These are phyloP conservation scores for Phialophora expanda DNA, from an alignment of 2,329 filamentous ascomycete species.

Conservation along the genomic window DNA sequence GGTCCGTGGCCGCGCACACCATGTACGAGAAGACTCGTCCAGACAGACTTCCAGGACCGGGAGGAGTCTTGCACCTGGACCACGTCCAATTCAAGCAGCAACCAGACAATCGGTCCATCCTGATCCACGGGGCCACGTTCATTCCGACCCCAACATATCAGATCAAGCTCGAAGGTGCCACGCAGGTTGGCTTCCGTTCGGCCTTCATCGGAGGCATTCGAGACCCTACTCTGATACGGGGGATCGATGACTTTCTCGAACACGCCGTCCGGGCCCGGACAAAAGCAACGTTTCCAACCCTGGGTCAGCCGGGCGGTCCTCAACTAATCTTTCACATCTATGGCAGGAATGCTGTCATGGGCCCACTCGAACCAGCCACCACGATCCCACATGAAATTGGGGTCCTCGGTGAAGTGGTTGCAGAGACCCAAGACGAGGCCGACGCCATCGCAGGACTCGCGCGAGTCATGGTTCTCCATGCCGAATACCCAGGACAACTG, in stretches of 20 bases:
- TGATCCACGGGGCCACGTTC: conserved; percentile 51
- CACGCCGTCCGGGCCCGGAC: background rate
- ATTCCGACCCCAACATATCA: conserved; percentile 52
- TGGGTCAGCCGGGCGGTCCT: background rate
- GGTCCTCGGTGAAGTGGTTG: background rate
- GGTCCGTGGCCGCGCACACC: conserved; percentile 59
- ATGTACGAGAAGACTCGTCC: conserved; percentile 62
- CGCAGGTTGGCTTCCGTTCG: conserved; percentile 50
- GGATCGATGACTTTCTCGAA: conserved; percentile 46
- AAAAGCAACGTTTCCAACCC: background rate
- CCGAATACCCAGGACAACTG: conserved; percentile 54
- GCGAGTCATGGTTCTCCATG: background rate
- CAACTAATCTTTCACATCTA: background rate
- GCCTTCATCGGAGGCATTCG: conserved; percentile 55
- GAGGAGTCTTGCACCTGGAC: conserved; percentile 54
- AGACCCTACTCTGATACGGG: conserved; percentile 54
- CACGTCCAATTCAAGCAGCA: conserved; percentile 53
- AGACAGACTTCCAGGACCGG: conserved; percentile 57
- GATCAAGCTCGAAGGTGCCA: conserved; percentile 58
- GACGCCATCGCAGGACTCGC: background rate
- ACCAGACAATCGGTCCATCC: conserved; percentile 43
- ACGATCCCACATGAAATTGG: background rate
- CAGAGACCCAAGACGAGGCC: background rate
- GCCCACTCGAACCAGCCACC: background rate
- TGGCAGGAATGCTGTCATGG: background rate